A percentile compares a stretch with the other conserved stretches of the same genome.
Conservation (phyloP, 148 eudicot species). For the Polygonum aviculare region DNA sequence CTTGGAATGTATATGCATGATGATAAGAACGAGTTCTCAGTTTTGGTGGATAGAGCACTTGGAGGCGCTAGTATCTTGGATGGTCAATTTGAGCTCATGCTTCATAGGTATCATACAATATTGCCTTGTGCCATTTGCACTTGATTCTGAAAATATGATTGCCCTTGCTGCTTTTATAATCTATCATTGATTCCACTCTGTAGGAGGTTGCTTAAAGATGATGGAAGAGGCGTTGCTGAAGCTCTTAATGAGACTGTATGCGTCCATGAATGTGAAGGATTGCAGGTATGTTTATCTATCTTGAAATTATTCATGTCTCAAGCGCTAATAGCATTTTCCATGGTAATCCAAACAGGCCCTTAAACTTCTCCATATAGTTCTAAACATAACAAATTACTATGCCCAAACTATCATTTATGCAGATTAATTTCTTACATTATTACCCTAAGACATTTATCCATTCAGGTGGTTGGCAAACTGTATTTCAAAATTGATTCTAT, state of each 20-base stretch:
- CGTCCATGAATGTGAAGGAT: conserved; percentile 49
- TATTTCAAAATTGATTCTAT: conserved; percentile 64
- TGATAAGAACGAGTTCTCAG: conserved; percentile 55
- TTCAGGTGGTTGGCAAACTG: conserved; percentile 75
- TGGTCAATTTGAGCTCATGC: conserved; percentile 94
- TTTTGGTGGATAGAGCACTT: conserved; percentile 90
- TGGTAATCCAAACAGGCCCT: too few relatives aligned
- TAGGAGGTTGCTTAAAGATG: conserved; percentile 86
- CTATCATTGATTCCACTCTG: conserved; percentile 5
- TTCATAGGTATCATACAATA: conserved; percentile 56
- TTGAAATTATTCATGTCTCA: neutral
- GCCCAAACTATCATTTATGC: neutral
- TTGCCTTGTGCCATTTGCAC: neutral
- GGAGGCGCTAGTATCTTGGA: conserved; percentile 90
- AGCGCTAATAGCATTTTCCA: neutral
- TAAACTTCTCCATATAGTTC: neutral
- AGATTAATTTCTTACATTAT: neutral
- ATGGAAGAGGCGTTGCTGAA: conserved; percentile 82
- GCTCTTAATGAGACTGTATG: conserved; percentile 87
- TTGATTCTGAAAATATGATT: conserved; percentile 10
- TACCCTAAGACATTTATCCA: neutral
- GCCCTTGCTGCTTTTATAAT: neutral
- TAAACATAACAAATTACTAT: neutral
- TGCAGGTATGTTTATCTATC: conserved; percentile 44
- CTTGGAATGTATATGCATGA: conserved; percentile 85